Evolutionary conservation across 2,329 filamentous ascomycete species (phyloP).

Genomic region (Phaeoacremonium minimum): DNA sequence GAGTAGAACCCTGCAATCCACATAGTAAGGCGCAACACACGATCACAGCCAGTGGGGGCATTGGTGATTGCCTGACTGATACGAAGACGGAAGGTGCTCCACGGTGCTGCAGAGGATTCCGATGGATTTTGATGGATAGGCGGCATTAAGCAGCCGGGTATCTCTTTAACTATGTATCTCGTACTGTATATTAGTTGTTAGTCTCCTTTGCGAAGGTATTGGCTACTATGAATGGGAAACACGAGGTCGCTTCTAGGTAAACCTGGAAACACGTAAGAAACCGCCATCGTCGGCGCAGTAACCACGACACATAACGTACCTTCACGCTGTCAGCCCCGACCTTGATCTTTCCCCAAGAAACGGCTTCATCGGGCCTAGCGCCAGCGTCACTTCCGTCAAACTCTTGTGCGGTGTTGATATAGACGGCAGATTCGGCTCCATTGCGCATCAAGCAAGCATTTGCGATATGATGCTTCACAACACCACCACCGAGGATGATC

Average conservation of each 20-base stretch:
- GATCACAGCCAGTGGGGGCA: too few relatives aligned
- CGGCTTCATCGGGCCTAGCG: conserved; percentile 89
- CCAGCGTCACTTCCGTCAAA: conserved; percentile 97
- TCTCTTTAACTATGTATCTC: too few relatives aligned
- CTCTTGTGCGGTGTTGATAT: conserved; percentile 95
- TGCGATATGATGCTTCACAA: conserved; percentile 98
- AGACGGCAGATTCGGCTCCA: conserved; percentile 92
- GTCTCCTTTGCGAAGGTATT: conserved; percentile 58
- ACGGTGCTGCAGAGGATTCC: too few relatives aligned
- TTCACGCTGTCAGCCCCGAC: conserved; percentile 83
- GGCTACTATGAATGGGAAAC: conserved; percentile 63
- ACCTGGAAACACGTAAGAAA: conserved; percentile 34
- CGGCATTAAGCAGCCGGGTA: too few relatives aligned
- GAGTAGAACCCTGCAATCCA: too few relatives aligned
- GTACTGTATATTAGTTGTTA: neutral
- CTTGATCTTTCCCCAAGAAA: conserved; percentile 99
- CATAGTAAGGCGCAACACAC: too few relatives aligned
- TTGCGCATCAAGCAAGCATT: conserved; percentile 98
- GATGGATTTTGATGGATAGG: too few relatives aligned
- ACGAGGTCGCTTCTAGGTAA: conserved; percentile 60
- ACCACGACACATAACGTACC: conserved; percentile 56
- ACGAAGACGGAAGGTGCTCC: too few relatives aligned
- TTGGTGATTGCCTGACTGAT: too few relatives aligned
- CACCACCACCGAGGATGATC: conserved; percentile 88
- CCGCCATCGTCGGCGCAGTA: neutral